These are phyloP conservation scores for Ziziphus jujuba DNA, from an alignment of 306 rosid species.

Conservation along the genomic window DNA sequence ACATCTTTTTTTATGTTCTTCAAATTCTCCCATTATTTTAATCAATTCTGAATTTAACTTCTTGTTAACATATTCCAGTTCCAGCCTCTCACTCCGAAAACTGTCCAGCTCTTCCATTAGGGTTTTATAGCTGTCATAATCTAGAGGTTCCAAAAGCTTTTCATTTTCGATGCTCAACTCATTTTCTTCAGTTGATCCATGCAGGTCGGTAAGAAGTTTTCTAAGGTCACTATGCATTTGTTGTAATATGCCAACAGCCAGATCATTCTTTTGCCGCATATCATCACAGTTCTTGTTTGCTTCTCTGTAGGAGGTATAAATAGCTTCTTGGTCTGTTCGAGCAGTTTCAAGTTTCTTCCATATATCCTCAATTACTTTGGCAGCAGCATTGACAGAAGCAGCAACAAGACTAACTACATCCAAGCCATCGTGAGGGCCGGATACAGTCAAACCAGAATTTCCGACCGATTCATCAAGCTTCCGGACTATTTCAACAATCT, in stretches of 20 bases:
- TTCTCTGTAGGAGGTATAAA: slow-evolving; percentile 52
- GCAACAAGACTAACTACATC: slow-evolving; percentile 35
- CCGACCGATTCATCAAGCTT: slow-evolving; percentile 67
- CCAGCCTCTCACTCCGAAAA: slow-evolving; percentile 47
- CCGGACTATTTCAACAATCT: slow-evolving; percentile 50
- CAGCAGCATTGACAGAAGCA: slow-evolving; percentile 59
- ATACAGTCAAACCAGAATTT: slow-evolving; percentile 28
- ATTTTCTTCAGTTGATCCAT: slow-evolving; percentile 48
- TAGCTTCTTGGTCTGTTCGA: slow-evolving; percentile 44
- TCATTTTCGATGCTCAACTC: slow-evolving; percentile 40
- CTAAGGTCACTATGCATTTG: slow-evolving; percentile 50
- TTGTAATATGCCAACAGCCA: slow-evolving; percentile 49
- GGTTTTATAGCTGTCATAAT: slow-evolving; percentile 52
- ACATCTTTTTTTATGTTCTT: slow-evolving; percentile 56
- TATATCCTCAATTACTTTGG: slow-evolving; percentile 62
- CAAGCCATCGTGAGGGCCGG: slow-evolving; percentile 26
- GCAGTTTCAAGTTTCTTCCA: slow-evolving; percentile 61
- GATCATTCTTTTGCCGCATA: slow-evolving; percentile 60
- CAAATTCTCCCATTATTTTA: slow-evolving; percentile 53
- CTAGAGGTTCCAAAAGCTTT: slow-evolving; percentile 54
- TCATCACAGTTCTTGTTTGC: slow-evolving; percentile 50
- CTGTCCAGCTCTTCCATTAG: slow-evolving; percentile 54
- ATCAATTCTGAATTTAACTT: slow-evolving; percentile 64
- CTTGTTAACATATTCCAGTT: slow-evolving; percentile 52
- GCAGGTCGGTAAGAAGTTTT: slow-evolving; percentile 45